phyloP scores from a whole-genome alignment of 108 stramenopile genomes.

The Bacterosira constricta region DNA sequence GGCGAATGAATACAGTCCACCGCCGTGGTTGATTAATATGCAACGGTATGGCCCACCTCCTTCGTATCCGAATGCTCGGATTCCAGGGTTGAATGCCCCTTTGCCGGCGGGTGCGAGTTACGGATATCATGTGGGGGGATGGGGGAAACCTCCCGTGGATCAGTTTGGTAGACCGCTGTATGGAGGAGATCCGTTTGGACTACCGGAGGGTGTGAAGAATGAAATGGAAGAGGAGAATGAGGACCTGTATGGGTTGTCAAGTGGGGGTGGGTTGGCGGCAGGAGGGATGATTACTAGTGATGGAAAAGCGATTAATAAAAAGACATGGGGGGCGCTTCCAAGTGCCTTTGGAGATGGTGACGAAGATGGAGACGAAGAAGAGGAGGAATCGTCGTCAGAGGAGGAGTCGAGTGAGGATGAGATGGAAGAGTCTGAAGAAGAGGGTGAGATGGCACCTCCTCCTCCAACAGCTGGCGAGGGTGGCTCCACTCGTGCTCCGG shows the following conservation, averaged over 20 bases:
- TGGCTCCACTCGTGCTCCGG: slow-evolving; percentile 15
- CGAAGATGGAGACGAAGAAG: slow-evolving; percentile 72
- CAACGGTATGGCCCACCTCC: slow-evolving; percentile 99
- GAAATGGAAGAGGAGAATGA: slow-evolving; percentile 33
- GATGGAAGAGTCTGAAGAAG: slow-evolving; percentile 60
- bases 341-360: slow-evolving; percentile 58
- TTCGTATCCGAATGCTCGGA: slow-evolving; percentile 87
- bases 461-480: neutral
- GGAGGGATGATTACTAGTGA: slow-evolving; percentile 67
- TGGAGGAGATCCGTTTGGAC: slow-evolving; percentile 91
- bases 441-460: slow-evolving; percentile 22
- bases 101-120: slow-evolving; percentile 91
- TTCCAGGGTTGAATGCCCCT: slow-evolving; percentile 98
- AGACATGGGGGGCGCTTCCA: slow-evolving; percentile 83
- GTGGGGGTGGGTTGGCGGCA: slow-evolving; percentile 25
- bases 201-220: slow-evolving; percentile 33
- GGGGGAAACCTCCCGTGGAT: slow-evolving; percentile 99
- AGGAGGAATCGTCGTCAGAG: slow-evolving; percentile 52
- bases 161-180: slow-evolving; percentile 89
- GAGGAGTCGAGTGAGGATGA: slow-evolving; percentile 61
- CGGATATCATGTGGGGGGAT: slow-evolving; percentile 96
- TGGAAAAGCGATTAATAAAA: slow-evolving; percentile 74
- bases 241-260: slow-evolving; percentile 31
- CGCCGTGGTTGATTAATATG: slow-evolving; percentile 99
- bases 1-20: slow-evolving; percentile 81